These are phyloP conservation scores for Trichocladium antarcticum DNA, from an alignment of 495 filamentous ascomycete genomes.

Conservation along the genomic window DNA sequence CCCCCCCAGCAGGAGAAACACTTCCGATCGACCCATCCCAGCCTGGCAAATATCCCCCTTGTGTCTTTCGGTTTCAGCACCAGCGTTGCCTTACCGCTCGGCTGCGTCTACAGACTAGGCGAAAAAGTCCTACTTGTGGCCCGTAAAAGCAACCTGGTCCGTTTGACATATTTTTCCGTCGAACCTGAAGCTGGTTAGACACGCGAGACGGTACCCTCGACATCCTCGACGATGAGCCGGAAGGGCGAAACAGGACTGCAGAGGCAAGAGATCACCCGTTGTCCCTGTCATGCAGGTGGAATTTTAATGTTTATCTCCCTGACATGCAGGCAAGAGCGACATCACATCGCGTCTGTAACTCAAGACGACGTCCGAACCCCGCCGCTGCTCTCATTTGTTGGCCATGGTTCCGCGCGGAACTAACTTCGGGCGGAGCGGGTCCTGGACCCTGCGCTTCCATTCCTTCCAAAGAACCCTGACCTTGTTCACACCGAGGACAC, in stretches of 20 bases:
- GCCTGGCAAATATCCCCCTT: neutral
- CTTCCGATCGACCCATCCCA: too few relatives aligned
- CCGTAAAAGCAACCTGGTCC: too few relatives aligned
- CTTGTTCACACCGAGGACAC: neutral
- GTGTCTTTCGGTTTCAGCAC: slow-evolving; percentile 4
- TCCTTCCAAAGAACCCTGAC: neutral
- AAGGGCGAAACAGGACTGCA: too few relatives aligned
- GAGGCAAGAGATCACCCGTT: too few relatives aligned
- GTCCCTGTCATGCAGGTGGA: neutral
- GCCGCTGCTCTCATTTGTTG: neutral
- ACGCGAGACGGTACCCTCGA: too few relatives aligned
- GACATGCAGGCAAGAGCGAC: neutral
- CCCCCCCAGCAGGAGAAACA: too few relatives aligned
- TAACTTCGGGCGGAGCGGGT: neutral
- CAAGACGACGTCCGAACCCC: slow-evolving; percentile 1
- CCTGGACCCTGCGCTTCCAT: neutral
- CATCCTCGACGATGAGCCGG: too few relatives aligned
- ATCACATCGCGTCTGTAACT: neutral
- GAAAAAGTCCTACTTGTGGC: too few relatives aligned
- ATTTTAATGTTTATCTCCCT: neutral
- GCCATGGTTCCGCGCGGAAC: neutral
- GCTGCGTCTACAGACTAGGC: neutral
- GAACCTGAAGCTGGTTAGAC: too few relatives aligned
- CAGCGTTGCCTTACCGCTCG: neutral
- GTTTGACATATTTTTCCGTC: too few relatives aligned